These are phyloP conservation scores for Metschnikowia orientalis DNA, from an alignment of 805 yeast genomes.

Conservation along the genomic window DNA sequence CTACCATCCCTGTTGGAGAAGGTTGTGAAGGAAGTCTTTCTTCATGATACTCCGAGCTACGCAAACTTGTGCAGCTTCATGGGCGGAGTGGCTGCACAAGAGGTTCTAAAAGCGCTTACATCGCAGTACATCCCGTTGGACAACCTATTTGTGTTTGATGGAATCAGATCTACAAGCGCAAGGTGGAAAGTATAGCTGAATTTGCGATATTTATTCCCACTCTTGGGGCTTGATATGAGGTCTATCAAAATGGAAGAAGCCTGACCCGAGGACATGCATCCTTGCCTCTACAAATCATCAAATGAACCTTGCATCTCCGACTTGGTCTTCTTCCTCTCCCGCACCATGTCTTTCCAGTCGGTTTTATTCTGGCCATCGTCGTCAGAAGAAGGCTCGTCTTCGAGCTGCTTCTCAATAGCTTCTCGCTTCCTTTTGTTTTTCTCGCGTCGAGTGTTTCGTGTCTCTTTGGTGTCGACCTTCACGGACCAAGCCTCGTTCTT, in stretches of 20 bases:
- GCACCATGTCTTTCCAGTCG: constrained; percentile 88
- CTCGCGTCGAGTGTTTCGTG: constrained; percentile 58
- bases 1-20: constrained; percentile 10
- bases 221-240: background rate
- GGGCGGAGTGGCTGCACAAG: constrained; percentile 88
- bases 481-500: constrained; percentile 78
- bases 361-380: constrained; percentile 36
- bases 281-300: constrained; percentile 39
- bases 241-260: background rate
- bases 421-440: constrained; percentile 63
- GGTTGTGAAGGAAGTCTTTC: constrained; percentile 31
- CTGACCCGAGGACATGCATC: background rate
- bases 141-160: constrained; percentile 70
- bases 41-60: constrained; percentile 40
- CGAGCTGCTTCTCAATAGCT: constrained; percentile 54
- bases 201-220: too few species aligned
- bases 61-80: constrained; percentile 62
- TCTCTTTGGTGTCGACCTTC: constrained; percentile 60
- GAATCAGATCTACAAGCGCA: constrained; percentile 49
- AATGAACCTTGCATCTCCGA: constrained; percentile 51
- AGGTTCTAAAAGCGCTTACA: constrained; percentile 69
- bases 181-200: constrained; percentile 28
- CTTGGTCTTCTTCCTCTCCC: constrained; percentile 52
- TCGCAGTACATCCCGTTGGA: constrained; percentile 77
- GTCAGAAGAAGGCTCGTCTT: constrained; percentile 42